Evolutionary conservation across 805 yeast genomes (phyloP).

Genomic region (Debaryomyces castellii): DNA sequence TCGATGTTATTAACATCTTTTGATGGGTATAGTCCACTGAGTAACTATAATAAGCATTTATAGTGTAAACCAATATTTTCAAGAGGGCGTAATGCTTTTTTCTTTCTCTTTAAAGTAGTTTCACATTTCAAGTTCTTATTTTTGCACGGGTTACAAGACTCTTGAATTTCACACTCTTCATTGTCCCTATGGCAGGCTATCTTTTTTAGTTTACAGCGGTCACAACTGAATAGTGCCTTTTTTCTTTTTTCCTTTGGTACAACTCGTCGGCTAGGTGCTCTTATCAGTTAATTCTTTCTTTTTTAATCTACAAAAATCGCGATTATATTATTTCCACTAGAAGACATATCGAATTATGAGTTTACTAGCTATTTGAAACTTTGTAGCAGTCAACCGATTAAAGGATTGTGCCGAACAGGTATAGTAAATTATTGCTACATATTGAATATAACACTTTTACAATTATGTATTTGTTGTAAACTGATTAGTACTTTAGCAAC

Average conservation of each 20-base stretch:
- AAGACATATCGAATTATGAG: no score
- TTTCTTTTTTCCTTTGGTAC: slow-evolving; percentile 31
- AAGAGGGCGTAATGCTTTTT: slow-evolving; percentile 40
- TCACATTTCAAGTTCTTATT: slow-evolving; percentile 38
- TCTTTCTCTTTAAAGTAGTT: slow-evolving; percentile 42
- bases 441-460: no score
- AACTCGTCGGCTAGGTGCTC: slow-evolving; percentile 20
- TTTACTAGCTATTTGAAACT: no score
- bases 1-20: slow-evolving; percentile 43
- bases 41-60: slow-evolving; percentile 37
- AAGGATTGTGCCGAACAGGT: no score
- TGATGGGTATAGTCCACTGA: slow-evolving; percentile 44
- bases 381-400: no score
- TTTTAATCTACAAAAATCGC: not conserved
- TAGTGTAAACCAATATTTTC: slow-evolving; percentile 45
- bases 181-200: not conserved
- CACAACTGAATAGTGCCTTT: slow-evolving; percentile 1
- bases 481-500: no score
- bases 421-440: no score
- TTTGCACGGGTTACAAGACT: slow-evolving; percentile 28
- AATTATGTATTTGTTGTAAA: no score
- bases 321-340: not conserved
- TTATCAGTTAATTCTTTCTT: no score
- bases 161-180: not conserved
- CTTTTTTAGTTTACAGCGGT: not conserved